phyloP scores from a whole-genome alignment of 108 stramenopile genomes.

The Nitzschia inconspicua region DNA sequence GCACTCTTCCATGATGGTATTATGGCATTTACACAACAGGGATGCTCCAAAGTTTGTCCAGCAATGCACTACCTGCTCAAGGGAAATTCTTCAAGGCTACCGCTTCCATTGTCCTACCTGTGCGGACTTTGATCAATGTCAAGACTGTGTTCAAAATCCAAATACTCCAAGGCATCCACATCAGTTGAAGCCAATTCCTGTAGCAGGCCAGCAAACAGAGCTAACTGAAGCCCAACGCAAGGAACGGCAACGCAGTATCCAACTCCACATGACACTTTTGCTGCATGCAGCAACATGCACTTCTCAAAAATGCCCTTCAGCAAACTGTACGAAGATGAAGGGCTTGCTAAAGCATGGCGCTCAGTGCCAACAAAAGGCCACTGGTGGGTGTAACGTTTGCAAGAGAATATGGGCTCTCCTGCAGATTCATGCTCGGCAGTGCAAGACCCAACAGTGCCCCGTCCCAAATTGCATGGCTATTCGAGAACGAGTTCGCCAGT shows the following conservation, averaged over 20 bases:
- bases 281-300: conserved; percentile 91
- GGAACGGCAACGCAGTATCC: conserved; percentile 88
- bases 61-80: conserved; percentile 83
- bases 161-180: conserved; percentile 80
- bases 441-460: conserved; percentile 78
- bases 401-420: conserved; percentile 98
- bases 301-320: conserved; percentile 80
- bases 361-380: conserved; percentile 79
- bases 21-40: conserved; percentile 97
- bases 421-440: conserved; percentile 95
- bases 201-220: conserved; percentile 73
- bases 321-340: conserved; percentile 99
- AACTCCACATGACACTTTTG: conserved; percentile 95
- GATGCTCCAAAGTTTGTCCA: conserved; percentile 96
- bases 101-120: conserved; percentile 89
- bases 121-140: conserved; percentile 93
- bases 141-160: conserved; percentile 81
- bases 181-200: conserved; percentile 79
- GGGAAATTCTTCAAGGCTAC: conserved; percentile 79
- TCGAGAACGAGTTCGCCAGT: conserved; percentile 84
- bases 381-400: conserved; percentile 94
- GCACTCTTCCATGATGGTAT: conserved; percentile 98
- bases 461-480: conserved; percentile 96
- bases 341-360: conserved; percentile 85
- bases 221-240: conserved; percentile 90